Evolutionary conservation across 1,284 basidiomycete species (phyloP).

Genomic region (Hymenochaete sp.): DNA sequence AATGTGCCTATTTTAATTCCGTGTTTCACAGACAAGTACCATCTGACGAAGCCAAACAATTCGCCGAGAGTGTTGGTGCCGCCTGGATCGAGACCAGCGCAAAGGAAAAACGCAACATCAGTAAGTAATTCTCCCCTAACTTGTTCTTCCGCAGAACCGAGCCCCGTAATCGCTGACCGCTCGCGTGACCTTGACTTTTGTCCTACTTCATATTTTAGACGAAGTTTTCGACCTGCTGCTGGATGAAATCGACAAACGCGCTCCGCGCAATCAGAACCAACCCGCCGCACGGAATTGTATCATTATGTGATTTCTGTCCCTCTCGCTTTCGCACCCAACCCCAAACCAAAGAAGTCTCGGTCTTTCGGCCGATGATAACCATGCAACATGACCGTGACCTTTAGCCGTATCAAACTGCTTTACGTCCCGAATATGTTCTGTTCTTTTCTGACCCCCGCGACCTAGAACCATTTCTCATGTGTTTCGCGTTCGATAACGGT

Average conservation of each 20-base stretch:
- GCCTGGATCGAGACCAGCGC: constrained; percentile 87
- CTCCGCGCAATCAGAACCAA: constrained; percentile 50
- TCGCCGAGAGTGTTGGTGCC: constrained; percentile 67
- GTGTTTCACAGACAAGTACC: constrained; percentile 62
- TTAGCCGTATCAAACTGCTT: too few species aligned
- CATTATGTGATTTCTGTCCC: constrained; percentile 50
- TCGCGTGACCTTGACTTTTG: constrained; percentile 5
- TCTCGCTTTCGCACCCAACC: constrained; percentile 12
- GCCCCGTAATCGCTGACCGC: constrained; percentile 2
- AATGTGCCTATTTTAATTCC: constrained; percentile 20
- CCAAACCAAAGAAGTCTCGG: not conserved
- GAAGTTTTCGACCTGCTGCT: constrained; percentile 87
- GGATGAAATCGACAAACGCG: constrained; percentile 75
- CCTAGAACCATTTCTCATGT: too few species aligned
- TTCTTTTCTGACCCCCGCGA: too few species aligned
- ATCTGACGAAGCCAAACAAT: constrained; percentile 61
- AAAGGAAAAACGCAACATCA: constrained; percentile 82
- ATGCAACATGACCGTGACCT: too few species aligned
- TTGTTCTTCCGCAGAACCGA: constrained; percentile 4
- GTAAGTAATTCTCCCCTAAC: constrained; percentile 41
- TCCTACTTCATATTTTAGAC: constrained; percentile 46
- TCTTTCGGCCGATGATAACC: not conserved
- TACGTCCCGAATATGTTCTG: too few species aligned
- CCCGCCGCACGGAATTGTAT: constrained; percentile 52
- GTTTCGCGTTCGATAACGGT: too few species aligned